Base-by-base conservation (phyloP, 2,329 filamentous ascomycete genomes). In the Botrytis paeoniae region DNA sequence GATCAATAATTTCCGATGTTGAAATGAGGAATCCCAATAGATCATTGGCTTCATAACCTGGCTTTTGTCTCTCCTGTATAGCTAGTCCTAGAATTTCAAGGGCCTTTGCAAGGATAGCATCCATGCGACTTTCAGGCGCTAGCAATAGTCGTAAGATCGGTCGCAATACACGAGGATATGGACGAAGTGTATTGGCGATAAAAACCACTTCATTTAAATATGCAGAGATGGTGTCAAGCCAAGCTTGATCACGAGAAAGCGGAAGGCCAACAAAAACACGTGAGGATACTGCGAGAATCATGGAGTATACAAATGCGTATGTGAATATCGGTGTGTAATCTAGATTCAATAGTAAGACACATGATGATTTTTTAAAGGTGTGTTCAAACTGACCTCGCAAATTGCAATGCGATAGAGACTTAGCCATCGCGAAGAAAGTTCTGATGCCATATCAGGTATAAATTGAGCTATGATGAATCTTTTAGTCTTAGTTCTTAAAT, bases 261-360 rank as follows among this genome's bases (percentile, higher is more conserved):
- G 76, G 76, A 4, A 69, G 69, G 0, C 78, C 78, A 61, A 79
- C 78, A n/a, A 79, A 80, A 2, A 77, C 73, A 10, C 78, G 37
- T 48, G 57, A 70, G 8, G 68, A 61, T n/a, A 70, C 68, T 18
- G 68, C 41, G 22, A 70, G 39, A 25, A 70, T 22, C 39, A 61
- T 60, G 1, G 37, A 32, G 12, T 62, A 61, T 43, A 70, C 54
- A 70, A 43, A 70, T 48, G 18, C 41, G 32, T 70, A 70, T 5
- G 57, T 48, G 37, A 39, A 9, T 32, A 48, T 35, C 32, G 9
- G 18, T 18, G 18, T n/a, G 18, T 45, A 70, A 37, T 45, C 68
- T 70, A 29, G 18, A 22, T 59, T 61, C 1, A 18, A 60, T 7
- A n/a, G 29, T 60, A 61, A 60, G 54, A 32, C 16, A 43, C 12